Base-by-base conservation (phyloP, 169 alveolate genomes). In the Cryptosporidium sp. region DNA sequence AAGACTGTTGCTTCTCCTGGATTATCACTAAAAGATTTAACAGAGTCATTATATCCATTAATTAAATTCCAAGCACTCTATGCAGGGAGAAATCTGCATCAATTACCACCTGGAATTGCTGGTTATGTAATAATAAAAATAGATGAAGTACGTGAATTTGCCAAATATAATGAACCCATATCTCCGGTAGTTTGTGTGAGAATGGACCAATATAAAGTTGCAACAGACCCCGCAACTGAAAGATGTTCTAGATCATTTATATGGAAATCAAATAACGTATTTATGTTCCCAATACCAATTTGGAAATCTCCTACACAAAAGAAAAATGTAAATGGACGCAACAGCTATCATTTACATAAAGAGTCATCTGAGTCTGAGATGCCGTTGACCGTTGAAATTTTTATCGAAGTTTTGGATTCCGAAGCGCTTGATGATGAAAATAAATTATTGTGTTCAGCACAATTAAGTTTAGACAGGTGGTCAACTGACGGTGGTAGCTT, bases 221-320 rank as follows among this genome's bases (percentile, higher is more conserved):
- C 89, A 39, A 80, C 89, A 9, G 89, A 80, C 31, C 89, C 89
- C 4, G 89, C 89, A n/a, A 80, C 89, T 23, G 89, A 80, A 60
- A 60, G 89, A 62, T 80, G 89, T 48, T 80, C 89, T 26, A 56
- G 89, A 39, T 80, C 89, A 80, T 80, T 80, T 60, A 80, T 80
- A 23, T 80, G 89, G 89, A 80, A 80, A 48, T 80, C 89, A 62
- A 80, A 80, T 42, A 80, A 80, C 42, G 89, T 80, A 29, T 80
- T 80, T 80, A 80, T 80, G 89, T 80, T 80, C 75, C 89, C 89
- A 12, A 80, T 80, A 44, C 80, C 73, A 23, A 80, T 80, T 60
- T 80, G 89, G 89, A 80, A 80, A 67, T 51, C 89, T 3, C 80
- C 61, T 39, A 8, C 45, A 80, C 89, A 80, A 65, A 80, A 80